A percentile compares a stretch with the other conserved stretches of the same genome.
Conservation (phyloP, 352 stramenopile genomes). For the Pythium volutum region DNA sequence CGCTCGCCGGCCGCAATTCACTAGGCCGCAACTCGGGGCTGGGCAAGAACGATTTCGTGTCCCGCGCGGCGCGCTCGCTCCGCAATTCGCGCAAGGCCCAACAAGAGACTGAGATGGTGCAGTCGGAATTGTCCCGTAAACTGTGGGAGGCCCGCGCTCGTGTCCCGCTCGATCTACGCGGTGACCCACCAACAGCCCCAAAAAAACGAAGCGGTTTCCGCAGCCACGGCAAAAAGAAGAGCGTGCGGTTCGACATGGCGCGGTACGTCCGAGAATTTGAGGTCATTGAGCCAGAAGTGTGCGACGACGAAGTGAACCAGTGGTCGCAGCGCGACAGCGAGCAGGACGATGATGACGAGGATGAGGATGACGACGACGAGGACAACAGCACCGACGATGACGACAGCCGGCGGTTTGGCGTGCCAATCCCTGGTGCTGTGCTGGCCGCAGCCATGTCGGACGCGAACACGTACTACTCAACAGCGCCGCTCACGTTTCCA, state of each 20-base stretch:
- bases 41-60: slow-evolving; percentile 29
- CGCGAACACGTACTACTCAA: slow-evolving; percentile 21
- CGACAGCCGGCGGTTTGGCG: slow-evolving; percentile 15
- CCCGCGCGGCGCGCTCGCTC: slow-evolving; percentile 25
- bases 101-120: slow-evolving; percentile 18
- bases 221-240: slow-evolving; percentile 13
- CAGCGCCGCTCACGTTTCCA: neutral
- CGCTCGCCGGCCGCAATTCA: slow-evolving; percentile 23
- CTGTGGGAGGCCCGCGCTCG: slow-evolving; percentile 30
- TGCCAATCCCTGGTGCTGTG: slow-evolving; percentile 21
- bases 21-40: slow-evolving; percentile 19
- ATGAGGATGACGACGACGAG: slow-evolving; percentile 18
- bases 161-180: slow-evolving; percentile 27
- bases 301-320: slow-evolving; percentile 25
- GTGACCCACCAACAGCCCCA: slow-evolving; percentile 10
- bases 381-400: slow-evolving; percentile 2
- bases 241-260: slow-evolving; percentile 29
- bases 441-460: slow-evolving; percentile 19
- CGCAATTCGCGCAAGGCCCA: slow-evolving; percentile 28
- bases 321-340: slow-evolving; percentile 29
- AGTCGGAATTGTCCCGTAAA: slow-evolving; percentile 28
- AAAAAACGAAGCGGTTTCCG: slow-evolving; percentile 26
- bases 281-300: slow-evolving; percentile 23
- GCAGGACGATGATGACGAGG: slow-evolving; percentile 24
- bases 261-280: slow-evolving; percentile 34